Conservation (phyloP, 257 asterid species). For the Capsicum chinense region DNA sequence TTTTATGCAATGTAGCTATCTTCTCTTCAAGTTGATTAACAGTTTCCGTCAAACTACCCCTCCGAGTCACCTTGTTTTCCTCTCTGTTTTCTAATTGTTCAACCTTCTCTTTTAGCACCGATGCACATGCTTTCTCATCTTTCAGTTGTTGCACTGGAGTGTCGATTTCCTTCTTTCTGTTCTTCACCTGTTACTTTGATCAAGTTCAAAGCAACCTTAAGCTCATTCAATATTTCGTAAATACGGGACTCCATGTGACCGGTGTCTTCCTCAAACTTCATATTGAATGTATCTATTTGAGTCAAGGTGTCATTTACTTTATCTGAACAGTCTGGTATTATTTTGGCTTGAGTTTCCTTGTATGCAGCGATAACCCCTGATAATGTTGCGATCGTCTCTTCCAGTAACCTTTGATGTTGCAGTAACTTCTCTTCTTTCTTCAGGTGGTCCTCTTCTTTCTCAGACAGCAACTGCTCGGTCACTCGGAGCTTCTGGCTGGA, state of each 20-base stretch:
- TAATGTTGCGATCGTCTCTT: constrained; percentile 50
- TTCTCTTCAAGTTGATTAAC: constrained; percentile 49
- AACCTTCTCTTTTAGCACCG: constrained; percentile 45
- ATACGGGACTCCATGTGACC: constrained; percentile 90
- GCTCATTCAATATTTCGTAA: constrained; percentile 66
- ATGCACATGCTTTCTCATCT: constrained; percentile 42
- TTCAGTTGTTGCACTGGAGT: constrained; percentile 50
- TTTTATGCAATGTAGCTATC: constrained; percentile 47
- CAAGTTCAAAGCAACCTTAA: constrained; percentile 55
- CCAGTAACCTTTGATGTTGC: constrained; percentile 56
- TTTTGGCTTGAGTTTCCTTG: constrained; percentile 56
- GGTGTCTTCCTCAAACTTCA: constrained; percentile 90
- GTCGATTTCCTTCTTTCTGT: constrained; percentile 51
- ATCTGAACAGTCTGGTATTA: constrained; percentile 48
- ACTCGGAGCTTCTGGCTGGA: constrained; percentile 80
- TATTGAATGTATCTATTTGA: constrained; percentile 64
- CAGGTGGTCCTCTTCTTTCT: constrained; percentile 64
- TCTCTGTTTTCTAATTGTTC: constrained; percentile 44
- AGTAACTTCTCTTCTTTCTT: constrained; percentile 70
- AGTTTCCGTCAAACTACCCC: constrained; percentile 43
- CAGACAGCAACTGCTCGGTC: constrained; percentile 73
- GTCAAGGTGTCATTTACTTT: constrained; percentile 52
- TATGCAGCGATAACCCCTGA: constrained; percentile 50
- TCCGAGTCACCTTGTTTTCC: constrained; percentile 51
- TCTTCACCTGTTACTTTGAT: constrained; percentile 54